Evolutionary conservation across 2,329 filamentous ascomycete genomes (phyloP), one percentile per base, ranked within the genome.

Genomic region (Lecanosticta acicola): DNA sequence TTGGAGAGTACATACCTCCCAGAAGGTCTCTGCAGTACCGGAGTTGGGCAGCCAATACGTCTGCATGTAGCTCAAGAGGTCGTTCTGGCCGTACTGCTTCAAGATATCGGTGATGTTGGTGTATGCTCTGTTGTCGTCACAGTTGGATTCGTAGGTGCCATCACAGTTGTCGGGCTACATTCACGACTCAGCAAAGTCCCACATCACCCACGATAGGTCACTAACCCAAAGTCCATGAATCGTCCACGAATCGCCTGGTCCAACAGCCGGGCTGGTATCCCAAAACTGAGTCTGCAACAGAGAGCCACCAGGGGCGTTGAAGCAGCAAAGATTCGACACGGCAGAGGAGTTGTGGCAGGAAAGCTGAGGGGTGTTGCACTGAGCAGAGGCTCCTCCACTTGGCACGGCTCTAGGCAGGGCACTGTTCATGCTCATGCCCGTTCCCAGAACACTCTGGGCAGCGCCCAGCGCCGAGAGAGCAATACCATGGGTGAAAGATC

Each of bases 241-340:
- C 1, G 83, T 87, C 84, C 84, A 90, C 4, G 79, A 81, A 60
- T 87, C 77, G 40, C 66, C 67, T 2, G 85, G 84, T 0, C 85
- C 84, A 3, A 79, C 76, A 1, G 75, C 69, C 1, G 83, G 83
- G 47, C 76, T 62, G 0, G 79, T 77, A 59, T 89, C 84, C 85
- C 85, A 89, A 68, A 89, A 88, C 58, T 89, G 85, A 2, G 85
- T 88, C 64, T 80, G 78, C 3, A 88, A 73, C 36, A 89, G 68
- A 51, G 85, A 78, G 5, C 85, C 85, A 3, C 83, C 80, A 0
- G 84, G 84, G 17, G 78, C 73, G 59, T 85, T 85, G 70, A 87
- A 85, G 67, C 85, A 89, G 70, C 85, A 89, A 4, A 81, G 76
- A 59, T 88, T 73, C 41, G 73, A 63, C n/a, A 78, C 74, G 5